Conservation (phyloP, 495 filamentous ascomycete genomes). For the Rostrohypoxylon terebratum region DNA sequence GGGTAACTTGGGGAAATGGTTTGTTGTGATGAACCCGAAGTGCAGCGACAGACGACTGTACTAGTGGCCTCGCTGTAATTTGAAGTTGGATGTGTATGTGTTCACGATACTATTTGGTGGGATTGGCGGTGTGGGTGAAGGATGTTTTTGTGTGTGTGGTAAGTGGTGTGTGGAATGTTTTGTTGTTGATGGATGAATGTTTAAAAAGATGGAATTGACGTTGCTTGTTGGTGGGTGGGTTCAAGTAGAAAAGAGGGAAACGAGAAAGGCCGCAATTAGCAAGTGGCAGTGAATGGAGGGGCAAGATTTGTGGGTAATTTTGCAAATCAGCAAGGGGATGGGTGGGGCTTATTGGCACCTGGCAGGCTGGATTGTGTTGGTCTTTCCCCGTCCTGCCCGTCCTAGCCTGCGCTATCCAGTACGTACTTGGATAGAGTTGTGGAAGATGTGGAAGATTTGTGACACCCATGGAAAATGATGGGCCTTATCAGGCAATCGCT, state of each 20-base stretch:
- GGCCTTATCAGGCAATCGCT: conserved; percentile 23
- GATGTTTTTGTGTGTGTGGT: conserved; percentile 8
- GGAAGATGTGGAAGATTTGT: conserved; percentile 31
- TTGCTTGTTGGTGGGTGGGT: conserved; percentile 46
- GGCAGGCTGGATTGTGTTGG: conserved; percentile 12
- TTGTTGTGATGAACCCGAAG: conserved; percentile 47
- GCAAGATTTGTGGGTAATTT: conserved; percentile 41
- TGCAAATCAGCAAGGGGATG: conserved; percentile 41
- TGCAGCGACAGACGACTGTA: conserved; percentile 60
- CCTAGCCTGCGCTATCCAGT: background rate
- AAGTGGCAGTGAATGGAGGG: conserved; percentile 44
- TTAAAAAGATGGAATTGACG: conserved; percentile 33
- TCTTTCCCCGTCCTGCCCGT: conserved; percentile 9
- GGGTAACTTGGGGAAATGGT: conserved; percentile 60
- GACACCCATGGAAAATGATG: conserved; percentile 34
- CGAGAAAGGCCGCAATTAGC: conserved; percentile 43
- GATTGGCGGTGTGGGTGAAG: conserved; percentile 22
- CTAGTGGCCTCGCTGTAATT: conserved; percentile 51
- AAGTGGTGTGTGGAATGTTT: conserved; percentile 1
- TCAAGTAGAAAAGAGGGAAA: conserved; percentile 42
- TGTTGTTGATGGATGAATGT: conserved; percentile 11
- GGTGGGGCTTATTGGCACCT: conserved; percentile 35
- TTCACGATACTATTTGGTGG: conserved; percentile 5
- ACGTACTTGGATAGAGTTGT: background rate
- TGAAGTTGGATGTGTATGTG: conserved; percentile 26